Percentiles rank a stretch among this genome's conserved stretches.
Evolutionary conservation across 108 stramenopile genomes (phyloP).

Genomic region (Stephanodiscus triporus): DNA sequence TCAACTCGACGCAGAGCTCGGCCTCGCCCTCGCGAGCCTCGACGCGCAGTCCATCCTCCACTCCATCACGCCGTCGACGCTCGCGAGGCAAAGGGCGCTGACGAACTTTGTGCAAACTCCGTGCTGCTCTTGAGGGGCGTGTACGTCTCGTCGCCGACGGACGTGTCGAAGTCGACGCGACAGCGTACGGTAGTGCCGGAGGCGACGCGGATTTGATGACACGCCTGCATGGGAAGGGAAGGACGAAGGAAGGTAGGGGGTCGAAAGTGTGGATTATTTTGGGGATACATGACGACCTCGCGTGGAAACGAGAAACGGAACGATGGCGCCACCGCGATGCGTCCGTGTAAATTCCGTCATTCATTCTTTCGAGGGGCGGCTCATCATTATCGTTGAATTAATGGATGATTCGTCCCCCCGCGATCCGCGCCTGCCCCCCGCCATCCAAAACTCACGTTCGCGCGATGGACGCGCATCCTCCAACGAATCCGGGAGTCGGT

Average conservation of each 20-base stretch:
- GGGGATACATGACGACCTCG: too few relatives aligned
- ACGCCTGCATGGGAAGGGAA: constrained; percentile 9
- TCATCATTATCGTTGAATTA: not conserved
- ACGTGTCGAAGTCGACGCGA: constrained; percentile 93
- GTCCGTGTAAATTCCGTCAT: not conserved
- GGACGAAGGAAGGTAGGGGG: not conserved
- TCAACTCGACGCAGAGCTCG: constrained; percentile 54
- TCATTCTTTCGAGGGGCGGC: not conserved
- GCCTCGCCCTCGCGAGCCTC: constrained; percentile 60
- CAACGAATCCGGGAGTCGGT: constrained; percentile 86
- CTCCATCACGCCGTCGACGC: constrained; percentile 69
- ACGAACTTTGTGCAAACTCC: constrained; percentile 90
- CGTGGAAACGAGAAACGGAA: too few relatives aligned
- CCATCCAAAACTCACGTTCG: constrained; percentile 38
- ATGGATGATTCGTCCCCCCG: not conserved
- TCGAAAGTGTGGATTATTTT: not conserved
- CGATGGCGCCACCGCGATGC: not conserved
- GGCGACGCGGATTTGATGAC: constrained; percentile 32
- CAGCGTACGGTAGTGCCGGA: constrained; percentile 63
- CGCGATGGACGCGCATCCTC: constrained; percentile 76
- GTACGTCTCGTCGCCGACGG: constrained; percentile 91
- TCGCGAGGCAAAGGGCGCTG: constrained; percentile 62
- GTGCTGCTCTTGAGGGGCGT: constrained; percentile 84
- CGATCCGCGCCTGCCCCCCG: too few relatives aligned
- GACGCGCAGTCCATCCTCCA: constrained; percentile 61